Evolutionary conservation across 768 basidiomycete species (phyloP), one percentile per base, ranked within the genome.

Genomic region (Goffeauzyma gilvescens): DNA sequence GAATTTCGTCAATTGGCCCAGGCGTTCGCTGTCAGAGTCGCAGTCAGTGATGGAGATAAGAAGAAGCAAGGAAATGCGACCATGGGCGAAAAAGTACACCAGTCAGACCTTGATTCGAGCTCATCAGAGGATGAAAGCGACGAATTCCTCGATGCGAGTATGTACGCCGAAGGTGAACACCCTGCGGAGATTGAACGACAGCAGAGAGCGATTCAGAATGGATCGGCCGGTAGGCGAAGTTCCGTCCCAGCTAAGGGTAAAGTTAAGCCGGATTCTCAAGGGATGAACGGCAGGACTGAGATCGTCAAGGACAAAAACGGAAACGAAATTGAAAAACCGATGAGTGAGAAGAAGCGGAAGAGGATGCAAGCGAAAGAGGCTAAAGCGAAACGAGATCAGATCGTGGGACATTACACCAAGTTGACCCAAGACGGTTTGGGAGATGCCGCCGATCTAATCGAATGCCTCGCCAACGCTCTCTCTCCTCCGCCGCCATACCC

Each of bases 381-480:
- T 18, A 66, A 66, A 51, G 51, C 50, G 38, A 59, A 64, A 55
- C 42, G 66, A 23, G 66, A 67, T 44, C 59, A 57, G 38, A 48
- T 57, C 48, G 61, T 65, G 1, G 55, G 52, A 3, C 53, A 65
- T 38, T 57, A 58, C 45, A 64, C 65, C 1, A 67, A 66, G 50
- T 41, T 26, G 6, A 50, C 55, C 2, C 63, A 67, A 48, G 59
- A 62, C 44, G 61, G 44, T 1, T 46, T 66, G 5, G 63, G 63
- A 4, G 52, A 56, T 22, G 41, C 59, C n/a, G 66, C 66, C 1
- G 65, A 67, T 51, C 38, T 53, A 4, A 46, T 58, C 9, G 66
- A 66, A 44, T 45, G 55, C 26, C 39, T 66, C 14, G 54, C 52
- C 17, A 65, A 66, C 45, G 59, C 63, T 1, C 49, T 67, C 24